These are phyloP conservation scores for Phytophthora ramorum DNA, from an alignment of 352 stramenopile genomes.

Conservation along the genomic window DNA sequence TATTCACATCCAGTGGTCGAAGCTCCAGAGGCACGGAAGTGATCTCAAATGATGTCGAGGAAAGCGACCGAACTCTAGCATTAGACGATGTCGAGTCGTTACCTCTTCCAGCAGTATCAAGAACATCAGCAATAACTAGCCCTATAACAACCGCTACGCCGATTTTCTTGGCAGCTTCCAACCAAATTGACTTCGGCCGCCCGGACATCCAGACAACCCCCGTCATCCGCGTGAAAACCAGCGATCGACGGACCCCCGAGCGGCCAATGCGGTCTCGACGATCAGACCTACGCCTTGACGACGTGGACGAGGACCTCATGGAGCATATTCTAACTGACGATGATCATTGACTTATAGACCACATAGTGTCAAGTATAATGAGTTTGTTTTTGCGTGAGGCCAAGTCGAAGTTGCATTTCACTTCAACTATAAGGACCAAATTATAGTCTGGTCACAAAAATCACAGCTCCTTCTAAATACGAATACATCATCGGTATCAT, in stretches of 20 bases:
- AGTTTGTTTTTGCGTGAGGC: slow-evolving; percentile 6
- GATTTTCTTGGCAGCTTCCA: slow-evolving; percentile 10
- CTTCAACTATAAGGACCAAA: not conserved
- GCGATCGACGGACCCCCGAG: slow-evolving; percentile 22
- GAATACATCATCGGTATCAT: slow-evolving; percentile 27
- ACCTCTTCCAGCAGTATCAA: slow-evolving; percentile 6
- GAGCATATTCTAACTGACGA: slow-evolving; percentile 55
- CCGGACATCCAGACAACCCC: slow-evolving; percentile 22
- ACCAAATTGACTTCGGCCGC: slow-evolving; percentile 17
- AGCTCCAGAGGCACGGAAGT: slow-evolving; percentile 12
- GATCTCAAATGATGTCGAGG: slow-evolving; percentile 7
- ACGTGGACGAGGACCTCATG: slow-evolving; percentile 76
- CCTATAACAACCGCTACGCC: slow-evolving; percentile 19
- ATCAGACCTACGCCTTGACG: slow-evolving; percentile 56
- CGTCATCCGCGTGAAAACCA: slow-evolving; percentile 31
- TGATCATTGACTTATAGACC: slow-evolving; percentile 7
- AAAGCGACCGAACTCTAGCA: slow-evolving; percentile 12
- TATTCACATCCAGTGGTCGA: slow-evolving; percentile 14
- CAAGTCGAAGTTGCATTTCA: not conserved
- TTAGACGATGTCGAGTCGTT: slow-evolving; percentile 23
- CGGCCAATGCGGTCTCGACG: slow-evolving; percentile 5
- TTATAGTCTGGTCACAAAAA: slow-evolving; percentile 2
- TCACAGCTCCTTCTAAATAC: slow-evolving; percentile 10
- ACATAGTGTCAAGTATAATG: slow-evolving; percentile 6
- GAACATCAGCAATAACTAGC: slow-evolving; percentile 18